phyloP scores from a whole-genome alignment of 208 protist species.

The Naegleria fowleri region DNA sequence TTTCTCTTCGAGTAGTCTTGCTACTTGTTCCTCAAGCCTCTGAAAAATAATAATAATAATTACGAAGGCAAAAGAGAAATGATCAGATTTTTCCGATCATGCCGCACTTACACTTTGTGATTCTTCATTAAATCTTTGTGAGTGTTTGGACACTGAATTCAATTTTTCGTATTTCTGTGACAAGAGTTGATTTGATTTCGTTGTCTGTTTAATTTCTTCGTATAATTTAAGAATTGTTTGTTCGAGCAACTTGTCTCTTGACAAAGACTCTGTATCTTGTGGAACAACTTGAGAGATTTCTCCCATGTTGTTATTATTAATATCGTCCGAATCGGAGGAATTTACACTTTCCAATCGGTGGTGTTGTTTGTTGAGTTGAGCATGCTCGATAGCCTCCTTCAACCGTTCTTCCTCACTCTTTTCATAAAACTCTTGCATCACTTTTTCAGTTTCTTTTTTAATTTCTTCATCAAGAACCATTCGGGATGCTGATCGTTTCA shows the following conservation, averaged over 20 bases:
- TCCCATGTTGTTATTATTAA: not conserved
- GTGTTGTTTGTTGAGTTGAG: no score
- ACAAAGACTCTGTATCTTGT: not conserved
- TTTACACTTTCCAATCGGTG: no score
- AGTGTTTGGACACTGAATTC: not conserved
- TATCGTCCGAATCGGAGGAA: not conserved
- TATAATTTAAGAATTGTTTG: not conserved
- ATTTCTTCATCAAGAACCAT: not conserved
- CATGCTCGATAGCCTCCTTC: not conserved
- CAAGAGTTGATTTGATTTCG: not conserved
- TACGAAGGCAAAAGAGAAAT: not conserved
- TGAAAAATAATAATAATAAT: not conserved
- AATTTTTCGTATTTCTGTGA: not conserved
- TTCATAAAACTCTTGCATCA: not conserved
- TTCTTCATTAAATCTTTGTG: not conserved
- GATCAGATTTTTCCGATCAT: not conserved
- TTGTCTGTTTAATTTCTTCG: not conserved
- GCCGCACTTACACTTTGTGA: not conserved
- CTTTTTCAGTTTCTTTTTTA: not conserved
- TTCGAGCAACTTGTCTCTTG: not conserved
- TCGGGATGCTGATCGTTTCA: no score
- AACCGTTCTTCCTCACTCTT: not conserved
- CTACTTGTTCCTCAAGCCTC: not conserved
- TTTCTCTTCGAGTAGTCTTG: not conserved
- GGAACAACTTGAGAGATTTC: not conserved